Conservation (phyloP, 345 rosid genomes). For the Euclidium syriacum region DNA sequence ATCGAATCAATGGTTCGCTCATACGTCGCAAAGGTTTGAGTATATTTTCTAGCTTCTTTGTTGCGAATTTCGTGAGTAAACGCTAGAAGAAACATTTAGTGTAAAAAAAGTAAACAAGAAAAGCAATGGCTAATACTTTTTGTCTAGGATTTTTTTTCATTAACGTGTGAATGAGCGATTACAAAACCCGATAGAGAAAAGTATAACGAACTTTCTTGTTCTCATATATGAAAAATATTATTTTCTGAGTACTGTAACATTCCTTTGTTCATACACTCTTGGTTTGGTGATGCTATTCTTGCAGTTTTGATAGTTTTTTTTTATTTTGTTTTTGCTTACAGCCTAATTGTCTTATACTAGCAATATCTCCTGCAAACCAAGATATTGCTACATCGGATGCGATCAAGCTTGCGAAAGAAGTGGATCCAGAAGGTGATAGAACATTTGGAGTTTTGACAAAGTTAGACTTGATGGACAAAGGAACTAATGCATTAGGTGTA, state of each 20-base stretch:
- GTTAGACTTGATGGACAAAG: slow-evolving; percentile 95
- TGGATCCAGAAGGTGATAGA: slow-evolving; percentile 84
- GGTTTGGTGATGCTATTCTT: neutral
- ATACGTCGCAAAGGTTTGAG: slow-evolving; percentile 77
- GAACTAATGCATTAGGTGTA: slow-evolving; percentile 94
- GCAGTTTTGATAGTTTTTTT: neutral
- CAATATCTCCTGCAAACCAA: slow-evolving; percentile 98
- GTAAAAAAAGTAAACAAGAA: no score
- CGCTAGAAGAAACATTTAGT: no score
- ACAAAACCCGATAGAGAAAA: no score
- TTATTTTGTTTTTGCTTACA: slow-evolving; percentile 29
- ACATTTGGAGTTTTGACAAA: slow-evolving; percentile 95
- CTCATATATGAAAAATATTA: no score
- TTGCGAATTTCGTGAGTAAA: no score
- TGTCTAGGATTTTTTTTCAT: no score
- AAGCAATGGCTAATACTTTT: no score
- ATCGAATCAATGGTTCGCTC: slow-evolving; percentile 83
- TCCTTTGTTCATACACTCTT: slow-evolving; percentile 7
- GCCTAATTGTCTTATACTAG: slow-evolving; percentile 89
- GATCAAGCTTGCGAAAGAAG: slow-evolving; percentile 77
- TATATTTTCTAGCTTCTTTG: no score
- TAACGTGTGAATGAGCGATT: no score
- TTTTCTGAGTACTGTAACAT: no score
- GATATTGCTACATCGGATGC: slow-evolving; percentile 97
- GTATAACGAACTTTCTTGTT: no score